phyloP scores from a whole-genome alignment of 331 rosid species.

The Stylosanthes scabra region DNA sequence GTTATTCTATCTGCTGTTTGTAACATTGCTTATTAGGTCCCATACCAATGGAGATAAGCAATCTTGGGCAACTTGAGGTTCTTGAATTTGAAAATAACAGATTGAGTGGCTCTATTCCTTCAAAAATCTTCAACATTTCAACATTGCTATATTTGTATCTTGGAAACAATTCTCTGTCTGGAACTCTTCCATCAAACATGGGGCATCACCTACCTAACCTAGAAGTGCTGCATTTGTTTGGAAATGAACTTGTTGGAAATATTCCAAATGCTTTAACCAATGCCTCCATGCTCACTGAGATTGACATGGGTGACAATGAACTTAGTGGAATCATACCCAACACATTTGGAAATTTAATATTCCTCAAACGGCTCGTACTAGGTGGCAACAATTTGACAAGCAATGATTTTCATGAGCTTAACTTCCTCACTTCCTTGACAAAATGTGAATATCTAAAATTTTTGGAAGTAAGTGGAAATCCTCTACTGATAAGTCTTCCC shows the following conservation, averaged over 20 bases:
- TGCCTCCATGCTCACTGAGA: constrained; percentile 13
- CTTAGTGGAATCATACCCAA: constrained; percentile 30
- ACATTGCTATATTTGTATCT: not conserved
- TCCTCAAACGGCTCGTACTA: not conserved
- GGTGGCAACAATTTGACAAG: too few relatives aligned
- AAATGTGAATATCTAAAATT: not conserved
- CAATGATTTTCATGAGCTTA: too few relatives aligned
- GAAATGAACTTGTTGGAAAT: constrained; percentile 24
- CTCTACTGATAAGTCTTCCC: not conserved
- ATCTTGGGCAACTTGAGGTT: not conserved
- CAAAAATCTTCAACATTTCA: constrained; percentile 38
- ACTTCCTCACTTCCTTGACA: too few relatives aligned
- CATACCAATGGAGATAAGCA: constrained; percentile 26
- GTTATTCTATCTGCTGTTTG: not conserved
- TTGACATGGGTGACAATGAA: not conserved
- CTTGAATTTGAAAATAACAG: not conserved
- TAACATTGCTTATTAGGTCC: constrained; percentile 22
- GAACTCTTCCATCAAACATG: constrained; percentile 34
- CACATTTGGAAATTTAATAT: constrained; percentile 16
- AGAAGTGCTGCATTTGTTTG: not conserved
- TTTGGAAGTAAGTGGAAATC: not conserved
- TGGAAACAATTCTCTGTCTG: not conserved
- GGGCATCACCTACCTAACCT: constrained; percentile 34
- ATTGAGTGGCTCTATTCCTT: constrained; percentile 34
- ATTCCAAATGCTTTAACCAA: constrained; percentile 33